Percentiles rank a stretch among this genome's conserved stretches.
These are phyloP conservation scores for Dioscorea alata DNA, from an alignment of 106 monocot species.

Conservation along the genomic window DNA sequence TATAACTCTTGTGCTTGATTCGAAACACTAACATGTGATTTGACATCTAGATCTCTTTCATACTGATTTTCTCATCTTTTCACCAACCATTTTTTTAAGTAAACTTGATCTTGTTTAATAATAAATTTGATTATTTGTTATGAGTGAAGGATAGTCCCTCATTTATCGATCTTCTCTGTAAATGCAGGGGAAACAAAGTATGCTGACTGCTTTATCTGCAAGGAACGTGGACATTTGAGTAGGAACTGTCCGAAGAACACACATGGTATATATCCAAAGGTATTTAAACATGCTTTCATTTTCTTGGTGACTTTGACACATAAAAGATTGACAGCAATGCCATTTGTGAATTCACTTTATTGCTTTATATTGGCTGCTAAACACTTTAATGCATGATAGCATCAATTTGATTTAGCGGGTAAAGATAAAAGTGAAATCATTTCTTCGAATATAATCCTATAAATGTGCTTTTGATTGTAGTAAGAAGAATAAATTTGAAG, in stretches of 20 bases:
- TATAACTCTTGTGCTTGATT: no score
- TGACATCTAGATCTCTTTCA: neutral
- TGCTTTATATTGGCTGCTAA: no score
- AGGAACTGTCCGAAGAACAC: slow-evolving; percentile 87
- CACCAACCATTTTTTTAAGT: neutral
- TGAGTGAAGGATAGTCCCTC: neutral
- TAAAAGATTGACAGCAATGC: no score
- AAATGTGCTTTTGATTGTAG: no score
- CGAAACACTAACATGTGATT: neutral
- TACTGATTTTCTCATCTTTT: neutral
- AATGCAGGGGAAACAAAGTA: slow-evolving; percentile 87
- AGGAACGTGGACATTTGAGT: slow-evolving; percentile 83
- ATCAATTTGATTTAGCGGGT: no score
- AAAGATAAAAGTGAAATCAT: no score
- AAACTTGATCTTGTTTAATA: neutral
- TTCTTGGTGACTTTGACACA: no score
- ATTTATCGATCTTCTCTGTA: neutral
- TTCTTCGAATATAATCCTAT: no score
- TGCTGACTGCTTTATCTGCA: slow-evolving; percentile 89
- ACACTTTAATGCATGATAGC: no score
- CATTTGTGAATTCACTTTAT: no score
- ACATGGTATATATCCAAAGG: slow-evolving; percentile 97
- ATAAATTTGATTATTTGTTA: neutral
- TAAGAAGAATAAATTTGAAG: no score
- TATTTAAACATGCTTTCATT: slow-evolving; percentile 15